Evolutionary conservation across 805 yeast genomes (phyloP), one percentile per base, ranked within the genome.

Genomic region (Barnettozyma wickerhamii): DNA sequence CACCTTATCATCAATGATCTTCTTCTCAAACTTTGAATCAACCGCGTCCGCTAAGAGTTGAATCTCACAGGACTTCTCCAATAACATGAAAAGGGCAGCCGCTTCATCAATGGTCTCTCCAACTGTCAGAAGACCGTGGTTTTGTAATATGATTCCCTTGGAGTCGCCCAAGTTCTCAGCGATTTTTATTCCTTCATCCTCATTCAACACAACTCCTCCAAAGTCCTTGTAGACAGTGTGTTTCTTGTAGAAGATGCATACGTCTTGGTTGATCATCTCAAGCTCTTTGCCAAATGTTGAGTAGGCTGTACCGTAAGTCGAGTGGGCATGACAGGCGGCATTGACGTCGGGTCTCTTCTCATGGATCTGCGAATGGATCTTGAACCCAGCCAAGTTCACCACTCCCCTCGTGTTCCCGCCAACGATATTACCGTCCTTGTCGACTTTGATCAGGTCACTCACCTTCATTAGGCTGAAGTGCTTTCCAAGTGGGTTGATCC

Each of bases 401-500:
- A 77, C 71, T 18, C 68, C 69, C 38, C 58, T 59, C 4, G 43
- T 40, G 36, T 84, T 85, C 24, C 82, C 86, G n/a, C 65, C 65
- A 43, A 81, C 68, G 30, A 81, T 68, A 40, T 77, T 72, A 26
- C 85, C 87, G 33, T 76, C 66, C 53, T 74, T 77, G 55, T 80
- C 84, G 19, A 74, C 75, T 17, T 75, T 77, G 6, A 81, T 83
- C 72, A 81, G 68, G 50, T 80, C 86, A 15, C 75, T 65, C 21
- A 79, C 84, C 49, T 67, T 74, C 56, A 81, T 63, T 33, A 74
- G 56, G 17, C 75, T 70, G 59, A 84, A 87, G 61, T 87, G 95
- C 49, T 71, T 73, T n/a, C 84, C 91, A 48, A 87, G 66, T 5
- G 96, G 95, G 63, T 87, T 87, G 59, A 87, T 84, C 95, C 95